A percentile compares a stretch with the other conserved stretches of the same genome.
phyloP scores from a whole-genome alignment of 2,329 filamentous ascomycete species.

The Aspergillus sp. region DNA sequence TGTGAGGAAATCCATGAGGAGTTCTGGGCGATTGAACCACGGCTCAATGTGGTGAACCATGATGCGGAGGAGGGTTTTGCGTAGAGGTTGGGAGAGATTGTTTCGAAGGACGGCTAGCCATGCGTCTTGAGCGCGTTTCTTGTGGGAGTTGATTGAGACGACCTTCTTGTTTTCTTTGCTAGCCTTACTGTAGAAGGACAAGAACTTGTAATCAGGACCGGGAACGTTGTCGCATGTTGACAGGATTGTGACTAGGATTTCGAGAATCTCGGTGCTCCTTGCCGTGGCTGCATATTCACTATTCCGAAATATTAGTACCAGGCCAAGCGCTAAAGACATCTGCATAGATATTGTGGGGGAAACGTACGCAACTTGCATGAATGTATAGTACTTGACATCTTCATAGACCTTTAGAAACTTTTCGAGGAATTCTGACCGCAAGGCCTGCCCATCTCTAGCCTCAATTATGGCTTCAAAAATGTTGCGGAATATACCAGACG shows the following conservation, averaged over 20 bases:
- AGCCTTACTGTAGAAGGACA: slow-evolving; percentile 41
- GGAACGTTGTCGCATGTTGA: slow-evolving; percentile 67
- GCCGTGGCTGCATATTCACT: slow-evolving; percentile 37
- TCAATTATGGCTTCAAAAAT: slow-evolving; percentile 65
- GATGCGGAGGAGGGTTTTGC: slow-evolving; percentile 73
- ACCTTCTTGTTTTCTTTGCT: slow-evolving; percentile 70
- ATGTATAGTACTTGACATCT: slow-evolving; percentile 81
- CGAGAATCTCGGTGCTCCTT: slow-evolving; percentile 30
- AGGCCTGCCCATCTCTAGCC: slow-evolving; percentile 55
- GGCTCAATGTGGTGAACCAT: slow-evolving; percentile 79
- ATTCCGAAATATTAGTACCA: background rate
- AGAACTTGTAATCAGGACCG: slow-evolving; percentile 32
- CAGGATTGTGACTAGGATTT: slow-evolving; percentile 40
- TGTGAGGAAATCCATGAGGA: slow-evolving; percentile 95
- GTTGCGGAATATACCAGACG: slow-evolving; percentile 63
- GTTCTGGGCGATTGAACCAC: slow-evolving; percentile 84
- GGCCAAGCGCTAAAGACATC: background rate
- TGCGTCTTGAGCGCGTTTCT: slow-evolving; percentile 77
- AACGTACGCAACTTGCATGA: slow-evolving; percentile 69
- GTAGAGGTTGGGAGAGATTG: slow-evolving; percentile 68
- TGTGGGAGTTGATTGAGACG: slow-evolving; percentile 67
- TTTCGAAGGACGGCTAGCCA: slow-evolving; percentile 75
- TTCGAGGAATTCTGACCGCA: slow-evolving; percentile 71
- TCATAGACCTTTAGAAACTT: slow-evolving; percentile 78
- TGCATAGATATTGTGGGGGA: background rate